Percentiles rank a stretch among this genome's conserved stretches.
These are phyloP conservation scores for Aspergillus latus DNA, from an alignment of 2,329 filamentous ascomycete species.

Conservation along the genomic window DNA sequence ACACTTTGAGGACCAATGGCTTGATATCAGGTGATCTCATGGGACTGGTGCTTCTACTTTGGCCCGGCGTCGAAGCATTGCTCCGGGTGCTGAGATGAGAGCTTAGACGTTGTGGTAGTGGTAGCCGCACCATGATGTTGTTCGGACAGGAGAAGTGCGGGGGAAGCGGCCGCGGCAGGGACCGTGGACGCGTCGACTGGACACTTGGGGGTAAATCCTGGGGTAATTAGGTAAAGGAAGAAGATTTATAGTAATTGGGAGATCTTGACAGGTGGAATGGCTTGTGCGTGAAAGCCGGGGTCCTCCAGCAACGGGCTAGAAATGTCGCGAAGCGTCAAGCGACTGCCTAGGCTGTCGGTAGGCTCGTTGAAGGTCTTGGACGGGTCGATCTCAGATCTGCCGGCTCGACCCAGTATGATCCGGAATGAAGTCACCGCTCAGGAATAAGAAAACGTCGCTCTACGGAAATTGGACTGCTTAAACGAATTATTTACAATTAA, in stretches of 20 bases:
- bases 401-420: neutral
- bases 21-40: conserved; percentile 43
- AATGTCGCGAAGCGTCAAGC: neutral
- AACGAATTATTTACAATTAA: neutral
- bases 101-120: conserved; percentile 57
- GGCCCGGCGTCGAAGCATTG: conserved; percentile 40
- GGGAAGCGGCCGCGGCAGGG: neutral
- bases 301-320: neutral
- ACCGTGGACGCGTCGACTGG: neutral
- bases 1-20: conserved; percentile 56
- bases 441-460: neutral
- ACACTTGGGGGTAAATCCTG: neutral
- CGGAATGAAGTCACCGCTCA: neutral
- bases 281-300: neutral
- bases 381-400: neutral
- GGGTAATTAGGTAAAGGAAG: neutral
- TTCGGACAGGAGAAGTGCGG: conserved; percentile 21
- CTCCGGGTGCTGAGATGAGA: conserved; percentile 46
- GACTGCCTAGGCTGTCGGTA: neutral
- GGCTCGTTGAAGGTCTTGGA: neutral
- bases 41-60: conserved; percentile 44
- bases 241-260: neutral
- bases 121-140: conserved; percentile 53
- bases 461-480: neutral
- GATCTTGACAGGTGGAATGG: neutral